Conservation (phyloP, 164 flowering plant species). For the Cinnamomum chago region DNA sequence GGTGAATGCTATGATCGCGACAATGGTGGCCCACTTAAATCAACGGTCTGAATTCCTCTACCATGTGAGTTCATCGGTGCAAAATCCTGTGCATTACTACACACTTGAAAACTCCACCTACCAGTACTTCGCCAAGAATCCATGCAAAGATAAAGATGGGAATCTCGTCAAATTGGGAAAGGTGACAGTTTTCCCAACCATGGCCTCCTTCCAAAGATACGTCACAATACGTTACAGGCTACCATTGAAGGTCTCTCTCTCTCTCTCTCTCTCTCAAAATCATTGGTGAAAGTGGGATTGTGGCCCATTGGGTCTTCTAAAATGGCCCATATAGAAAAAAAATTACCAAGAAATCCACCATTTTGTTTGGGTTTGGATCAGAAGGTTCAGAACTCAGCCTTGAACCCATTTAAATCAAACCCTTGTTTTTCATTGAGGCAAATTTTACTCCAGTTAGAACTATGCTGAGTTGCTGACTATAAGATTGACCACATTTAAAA, state of each 20-base stretch:
- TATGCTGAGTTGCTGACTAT: too few relatives aligned
- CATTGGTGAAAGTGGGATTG: not conserved
- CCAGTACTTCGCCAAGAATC: conserved; percentile 40
- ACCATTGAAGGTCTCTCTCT: conserved; percentile 40
- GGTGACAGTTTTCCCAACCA: conserved; percentile 19
- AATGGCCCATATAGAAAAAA: not conserved
- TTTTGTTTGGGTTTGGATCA: too few relatives aligned
- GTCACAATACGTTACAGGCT: conserved; percentile 41
- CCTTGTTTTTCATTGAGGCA: too few relatives aligned
- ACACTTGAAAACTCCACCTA: conserved; percentile 19
- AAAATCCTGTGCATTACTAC: conserved; percentile 30
- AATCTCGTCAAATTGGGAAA: conserved; percentile 36
- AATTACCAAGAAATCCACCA: too few relatives aligned
- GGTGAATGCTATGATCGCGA: conserved; percentile 60
- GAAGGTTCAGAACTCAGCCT: too few relatives aligned
- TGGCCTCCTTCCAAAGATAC: conserved; percentile 47
- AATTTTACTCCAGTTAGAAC: too few relatives aligned
- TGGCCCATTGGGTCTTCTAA: not conserved
- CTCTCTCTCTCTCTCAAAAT: too few relatives aligned
- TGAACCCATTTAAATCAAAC: too few relatives aligned
- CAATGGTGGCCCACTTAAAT: conserved; percentile 48
- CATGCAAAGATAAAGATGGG: conserved; percentile 47
- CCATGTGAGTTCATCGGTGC: conserved; percentile 59
- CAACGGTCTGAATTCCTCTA: conserved; percentile 30
- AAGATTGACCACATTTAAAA: too few relatives aligned